phyloP scores from a whole-genome alignment of 2,329 filamentous ascomycete species.

The Chrysoporthe puriensis region DNA sequence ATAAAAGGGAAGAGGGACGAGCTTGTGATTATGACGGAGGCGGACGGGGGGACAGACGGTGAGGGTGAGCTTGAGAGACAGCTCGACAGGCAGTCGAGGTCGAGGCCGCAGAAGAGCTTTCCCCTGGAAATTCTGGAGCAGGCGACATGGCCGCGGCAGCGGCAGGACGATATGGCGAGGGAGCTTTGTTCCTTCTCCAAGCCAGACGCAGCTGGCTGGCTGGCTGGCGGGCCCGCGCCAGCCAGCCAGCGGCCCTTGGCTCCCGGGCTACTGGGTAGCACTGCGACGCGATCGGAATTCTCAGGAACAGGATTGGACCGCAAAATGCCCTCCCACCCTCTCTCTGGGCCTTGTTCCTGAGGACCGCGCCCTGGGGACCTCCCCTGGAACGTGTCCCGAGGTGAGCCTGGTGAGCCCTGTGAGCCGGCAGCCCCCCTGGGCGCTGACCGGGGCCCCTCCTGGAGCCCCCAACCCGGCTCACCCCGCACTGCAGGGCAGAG shows the following conservation, averaged over 20 bases:
- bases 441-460: conserved; percentile 11
- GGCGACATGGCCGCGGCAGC: too few relatives aligned
- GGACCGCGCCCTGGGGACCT: neutral
- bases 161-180: neutral
- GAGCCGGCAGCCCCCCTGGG: neutral
- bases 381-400: conserved; percentile 4
- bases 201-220: too few relatives aligned
- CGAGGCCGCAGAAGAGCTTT: neutral
- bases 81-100: too few relatives aligned
- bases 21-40: conserved; percentile 8
- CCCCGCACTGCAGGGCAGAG: conserved; percentile 23
- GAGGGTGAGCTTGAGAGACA: conserved; percentile 1
- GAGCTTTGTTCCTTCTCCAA: neutral
- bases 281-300: conserved; percentile 24
- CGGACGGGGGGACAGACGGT: conserved; percentile 7
- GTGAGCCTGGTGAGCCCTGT: neutral
- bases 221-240: neutral
- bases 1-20: neutral
- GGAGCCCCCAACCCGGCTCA: conserved; percentile 23
- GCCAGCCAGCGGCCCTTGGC: neutral
- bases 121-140: neutral
- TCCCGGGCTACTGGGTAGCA: conserved; percentile 6
- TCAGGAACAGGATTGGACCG: conserved; percentile 18
- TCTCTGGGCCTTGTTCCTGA: conserved; percentile 4
- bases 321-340: neutral